Evolutionary conservation across 1,139 yeast genomes (phyloP), one percentile per base, ranked within the genome.

Genomic region (Candida dubliniensis): DNA sequence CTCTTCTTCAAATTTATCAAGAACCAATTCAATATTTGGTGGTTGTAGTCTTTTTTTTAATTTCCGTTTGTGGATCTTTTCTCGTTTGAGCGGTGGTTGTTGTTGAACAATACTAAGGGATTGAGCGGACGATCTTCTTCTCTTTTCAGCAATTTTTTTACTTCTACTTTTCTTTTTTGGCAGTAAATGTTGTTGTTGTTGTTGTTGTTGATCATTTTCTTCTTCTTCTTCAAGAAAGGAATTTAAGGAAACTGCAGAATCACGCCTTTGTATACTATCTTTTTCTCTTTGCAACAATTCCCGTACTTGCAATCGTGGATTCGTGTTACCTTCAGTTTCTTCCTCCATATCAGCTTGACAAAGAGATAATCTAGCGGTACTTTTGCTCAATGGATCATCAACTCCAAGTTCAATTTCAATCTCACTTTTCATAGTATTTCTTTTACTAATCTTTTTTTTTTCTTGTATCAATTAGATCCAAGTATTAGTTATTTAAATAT

Each of bases 81-180:
- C 51, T 27, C 43, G 36, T 31, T 54, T 53, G 18, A 41, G 23
- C 23, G 23, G 23, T 18, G 23, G 41, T 14, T 51, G 44, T 24
- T 44, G 46, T 34, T 43, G 46, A 29, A 26, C 32, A 9, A 49
- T 47, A 24, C 44, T 47, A 14, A 40, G 31, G 7, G 54, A 64
- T 36, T 63, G 69, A 8, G 60, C 67, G 0, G 76, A 69, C 1
- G 77, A 71, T 60, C 69, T 67, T 63, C 76, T 75, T 71, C 74
- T 74, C 58, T 61, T 67, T 44, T 53, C 56, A 14, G 59, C 63
- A 11, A 15, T 12, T 47, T 31, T 36, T 18, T 26, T 40, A 34
- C n/a, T 47, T 37, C 9, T 31, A 31, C 26, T 27, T 32, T 29
- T 14, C 14, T 31, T 18, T 9, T 27, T 25, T 8, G 34, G 45